Evolutionary conservation across 2,329 filamentous ascomycete species (phyloP).

Genomic region (Arthrinium phaeospermum): DNA sequence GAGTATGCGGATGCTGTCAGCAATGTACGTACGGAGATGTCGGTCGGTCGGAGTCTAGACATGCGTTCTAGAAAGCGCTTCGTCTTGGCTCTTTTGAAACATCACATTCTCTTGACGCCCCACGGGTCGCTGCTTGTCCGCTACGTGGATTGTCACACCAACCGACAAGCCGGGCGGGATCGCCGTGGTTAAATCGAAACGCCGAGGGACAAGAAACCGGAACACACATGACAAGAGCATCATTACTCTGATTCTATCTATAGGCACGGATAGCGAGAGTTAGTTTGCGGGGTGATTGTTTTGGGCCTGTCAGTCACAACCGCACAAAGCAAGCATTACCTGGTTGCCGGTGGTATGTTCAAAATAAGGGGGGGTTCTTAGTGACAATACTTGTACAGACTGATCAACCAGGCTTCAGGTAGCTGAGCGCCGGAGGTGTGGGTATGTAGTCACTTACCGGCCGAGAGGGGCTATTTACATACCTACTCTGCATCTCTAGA

Average conservation of each 20-base stretch:
- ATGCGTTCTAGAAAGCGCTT: background rate
- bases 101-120: background rate
- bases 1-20: background rate
- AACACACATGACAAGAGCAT: background rate
- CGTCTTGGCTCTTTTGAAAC: background rate
- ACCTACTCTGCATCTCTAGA: background rate
- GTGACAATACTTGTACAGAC: background rate
- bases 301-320: background rate
- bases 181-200: background rate
- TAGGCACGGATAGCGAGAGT: background rate
- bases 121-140: background rate
- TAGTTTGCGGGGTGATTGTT: conserved; percentile 10
- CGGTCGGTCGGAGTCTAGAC: background rate
- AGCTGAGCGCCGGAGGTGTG: background rate
- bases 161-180: conserved; percentile 5
- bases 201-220: background rate
- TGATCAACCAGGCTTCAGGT: no score
- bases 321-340: background rate
- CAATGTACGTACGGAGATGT: background rate
- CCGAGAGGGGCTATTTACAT: background rate
- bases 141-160: conserved; percentile 14
- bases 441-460: background rate
- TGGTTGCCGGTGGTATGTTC: background rate
- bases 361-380: background rate
- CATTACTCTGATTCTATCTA: background rate